Percentiles rank a stretch among this genome's conserved stretches.
Evolutionary conservation across 2,329 filamentous ascomycete species (phyloP).

Genomic region (Ascochyta koolunga): DNA sequence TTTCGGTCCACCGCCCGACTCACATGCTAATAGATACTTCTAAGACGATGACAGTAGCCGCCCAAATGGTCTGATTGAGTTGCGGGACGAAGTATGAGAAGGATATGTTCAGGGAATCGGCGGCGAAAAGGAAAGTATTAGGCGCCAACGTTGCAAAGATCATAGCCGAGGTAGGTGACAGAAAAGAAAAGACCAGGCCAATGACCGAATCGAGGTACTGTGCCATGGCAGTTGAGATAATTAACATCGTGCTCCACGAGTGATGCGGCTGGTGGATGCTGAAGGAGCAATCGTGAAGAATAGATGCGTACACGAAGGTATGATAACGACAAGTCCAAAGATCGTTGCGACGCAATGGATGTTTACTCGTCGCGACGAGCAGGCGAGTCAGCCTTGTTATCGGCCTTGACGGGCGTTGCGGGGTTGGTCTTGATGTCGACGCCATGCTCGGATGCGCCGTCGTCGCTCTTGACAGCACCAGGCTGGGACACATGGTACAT

Average conservation of each 20-base stretch:
- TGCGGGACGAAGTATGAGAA: slow-evolving; percentile 22
- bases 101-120: slow-evolving; percentile 28
- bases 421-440: slow-evolving; percentile 41
- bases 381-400: slow-evolving; percentile 33
- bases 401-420: slow-evolving; percentile 43
- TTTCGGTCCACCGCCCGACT: slow-evolving; percentile 19
- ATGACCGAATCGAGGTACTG: neutral
- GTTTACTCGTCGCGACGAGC: slow-evolving; percentile 37
- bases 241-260: slow-evolving; percentile 18
- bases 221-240: slow-evolving; percentile 21
- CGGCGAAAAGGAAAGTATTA: slow-evolving; percentile 29
- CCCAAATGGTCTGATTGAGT: slow-evolving; percentile 19
- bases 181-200: slow-evolving; percentile 24
- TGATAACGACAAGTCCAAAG: slow-evolving; percentile 16
- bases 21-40: slow-evolving; percentile 38
- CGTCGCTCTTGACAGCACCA: slow-evolving; percentile 35
- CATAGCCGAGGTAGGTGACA: slow-evolving; percentile 13
- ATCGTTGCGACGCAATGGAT: neutral
- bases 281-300: slow-evolving; percentile 40
- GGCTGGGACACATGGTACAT: slow-evolving; percentile 37
- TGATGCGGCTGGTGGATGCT: slow-evolving; percentile 32
- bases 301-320: slow-evolving; percentile 32
- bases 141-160: slow-evolving; percentile 20
- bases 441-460: slow-evolving; percentile 38
- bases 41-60: slow-evolving; percentile 31